Percentiles rank a stretch among this genome's conserved stretches.
These are phyloP conservation scores for Saccharomycopsis synnaedendra DNA, from an alignment of 805 yeast species.

Conservation along the genomic window DNA sequence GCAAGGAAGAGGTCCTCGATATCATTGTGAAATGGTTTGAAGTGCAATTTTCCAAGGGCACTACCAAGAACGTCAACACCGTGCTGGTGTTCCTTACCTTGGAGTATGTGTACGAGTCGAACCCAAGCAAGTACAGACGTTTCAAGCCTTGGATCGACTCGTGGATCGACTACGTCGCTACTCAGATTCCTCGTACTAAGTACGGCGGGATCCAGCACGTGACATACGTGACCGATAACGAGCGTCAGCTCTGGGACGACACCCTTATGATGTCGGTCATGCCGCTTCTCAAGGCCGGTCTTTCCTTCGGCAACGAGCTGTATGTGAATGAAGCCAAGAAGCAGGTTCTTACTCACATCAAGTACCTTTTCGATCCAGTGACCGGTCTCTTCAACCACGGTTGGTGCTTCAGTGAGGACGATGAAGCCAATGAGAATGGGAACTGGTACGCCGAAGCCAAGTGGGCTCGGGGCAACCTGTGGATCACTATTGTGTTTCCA, in stretches of 20 bases:
- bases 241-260: constrained; percentile 20
- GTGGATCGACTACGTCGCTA: constrained; percentile 27
- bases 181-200: constrained; percentile 22
- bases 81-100: constrained; percentile 26
- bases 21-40: constrained; percentile 24
- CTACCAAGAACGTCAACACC: constrained; percentile 27
- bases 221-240: constrained; percentile 23
- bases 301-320: constrained; percentile 20
- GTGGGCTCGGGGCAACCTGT: constrained; percentile 29
- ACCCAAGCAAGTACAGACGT: constrained; percentile 10
- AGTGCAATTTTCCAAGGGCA: constrained; percentile 23
- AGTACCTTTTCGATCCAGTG: constrained; percentile 23
- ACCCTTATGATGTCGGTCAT: constrained; percentile 29
- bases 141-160: constrained; percentile 23
- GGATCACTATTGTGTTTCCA: constrained; percentile 28
- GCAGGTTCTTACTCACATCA: constrained; percentile 25
- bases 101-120: constrained; percentile 22
- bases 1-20: constrained; percentile 18
- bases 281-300: constrained; percentile 26
- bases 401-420: constrained; percentile 20
- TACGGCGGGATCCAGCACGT: constrained; percentile 28
- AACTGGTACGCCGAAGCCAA: constrained; percentile 19
- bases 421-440: constrained; percentile 14
- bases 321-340: constrained; percentile 26
- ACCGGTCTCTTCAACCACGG: constrained; percentile 28